A percentile compares a stretch with the other conserved stretches of the same genome.
Evolutionary conservation across 129 eudicot species (phyloP).

Genomic region (Flaveria trinervia): DNA sequence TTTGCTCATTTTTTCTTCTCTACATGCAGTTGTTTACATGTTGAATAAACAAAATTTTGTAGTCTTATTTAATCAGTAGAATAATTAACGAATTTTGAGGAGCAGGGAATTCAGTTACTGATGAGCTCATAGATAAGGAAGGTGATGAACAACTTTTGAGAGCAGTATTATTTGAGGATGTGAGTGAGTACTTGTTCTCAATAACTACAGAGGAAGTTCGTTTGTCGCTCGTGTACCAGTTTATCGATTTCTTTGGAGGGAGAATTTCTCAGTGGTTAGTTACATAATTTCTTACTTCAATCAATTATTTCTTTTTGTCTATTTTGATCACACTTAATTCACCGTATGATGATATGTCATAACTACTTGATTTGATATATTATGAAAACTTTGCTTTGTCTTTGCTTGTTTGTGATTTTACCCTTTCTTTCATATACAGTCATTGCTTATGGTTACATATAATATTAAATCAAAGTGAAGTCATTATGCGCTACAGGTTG

Average conservation of each 20-base stretch:
- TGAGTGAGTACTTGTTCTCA: slow-evolving; percentile 81
- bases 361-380: not conserved
- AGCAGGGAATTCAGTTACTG: slow-evolving; percentile 42
- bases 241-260: slow-evolving; percentile 84
- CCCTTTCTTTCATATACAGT: not conserved
- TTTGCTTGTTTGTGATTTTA: not conserved
- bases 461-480: slow-evolving; percentile 7
- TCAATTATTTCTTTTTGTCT: slow-evolving; percentile 1
- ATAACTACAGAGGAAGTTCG: slow-evolving; percentile 72
- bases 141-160: slow-evolving; percentile 77
- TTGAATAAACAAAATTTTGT: not conserved
- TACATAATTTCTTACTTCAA: slow-evolving; percentile 11
- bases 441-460: not conserved
- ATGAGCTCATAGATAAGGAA: slow-evolving; percentile 54
- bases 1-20: not conserved
- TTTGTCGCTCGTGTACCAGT: slow-evolving; percentile 65
- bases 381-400: not conserved
- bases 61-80: not conserved
- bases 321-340: slow-evolving; percentile 7
- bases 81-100: slow-evolving; percentile 7
- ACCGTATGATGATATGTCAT: not conserved
- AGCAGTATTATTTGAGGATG: slow-evolving; percentile 79
- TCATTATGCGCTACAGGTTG: not conserved
- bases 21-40: slow-evolving; percentile 12
- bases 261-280: slow-evolving; percentile 79